Percentiles rank a stretch among this genome's conserved stretches.
phyloP scores from a whole-genome alignment of 2,329 filamentous ascomycete genomes.

The Claviceps purpurea region DNA sequence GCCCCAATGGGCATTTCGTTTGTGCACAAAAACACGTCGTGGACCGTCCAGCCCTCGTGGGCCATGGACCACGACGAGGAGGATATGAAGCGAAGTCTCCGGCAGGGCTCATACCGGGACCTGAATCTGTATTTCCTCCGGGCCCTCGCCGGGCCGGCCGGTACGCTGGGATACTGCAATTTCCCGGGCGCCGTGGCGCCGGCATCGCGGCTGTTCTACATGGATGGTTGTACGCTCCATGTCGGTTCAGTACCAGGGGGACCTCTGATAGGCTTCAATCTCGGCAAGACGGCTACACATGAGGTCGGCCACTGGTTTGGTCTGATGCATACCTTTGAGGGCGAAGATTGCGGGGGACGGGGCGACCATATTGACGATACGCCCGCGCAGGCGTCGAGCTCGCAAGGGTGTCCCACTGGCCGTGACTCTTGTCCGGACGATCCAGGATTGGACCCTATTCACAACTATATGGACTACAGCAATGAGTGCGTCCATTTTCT shows the following conservation, averaged over 20 bases:
- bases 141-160: neutral
- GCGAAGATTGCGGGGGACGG: neutral
- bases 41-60: constrained; percentile 32
- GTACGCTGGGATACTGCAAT: constrained; percentile 1
- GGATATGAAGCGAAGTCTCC: constrained; percentile 29
- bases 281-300: neutral
- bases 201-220: neutral
- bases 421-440: constrained; percentile 9
- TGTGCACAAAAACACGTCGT: constrained; percentile 25
- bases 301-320: constrained; percentile 1
- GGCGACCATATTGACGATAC: constrained; percentile 29
- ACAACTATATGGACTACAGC: constrained; percentile 29
- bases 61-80: constrained; percentile 21
- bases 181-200: neutral
- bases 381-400: constrained; percentile 20
- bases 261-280: neutral
- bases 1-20: constrained; percentile 28
- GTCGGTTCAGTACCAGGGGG: neutral
- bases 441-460: constrained; percentile 21
- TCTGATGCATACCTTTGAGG: neutral
- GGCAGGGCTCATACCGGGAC: constrained; percentile 24
- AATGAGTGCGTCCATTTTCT: constrained; percentile 22
- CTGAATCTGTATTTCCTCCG: constrained; percentile 33
- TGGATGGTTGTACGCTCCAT: neutral
- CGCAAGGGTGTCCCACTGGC: neutral